These are phyloP conservation scores for Fusarium verrucosum DNA, from an alignment of 2,329 filamentous ascomycete species.

Conservation along the genomic window DNA sequence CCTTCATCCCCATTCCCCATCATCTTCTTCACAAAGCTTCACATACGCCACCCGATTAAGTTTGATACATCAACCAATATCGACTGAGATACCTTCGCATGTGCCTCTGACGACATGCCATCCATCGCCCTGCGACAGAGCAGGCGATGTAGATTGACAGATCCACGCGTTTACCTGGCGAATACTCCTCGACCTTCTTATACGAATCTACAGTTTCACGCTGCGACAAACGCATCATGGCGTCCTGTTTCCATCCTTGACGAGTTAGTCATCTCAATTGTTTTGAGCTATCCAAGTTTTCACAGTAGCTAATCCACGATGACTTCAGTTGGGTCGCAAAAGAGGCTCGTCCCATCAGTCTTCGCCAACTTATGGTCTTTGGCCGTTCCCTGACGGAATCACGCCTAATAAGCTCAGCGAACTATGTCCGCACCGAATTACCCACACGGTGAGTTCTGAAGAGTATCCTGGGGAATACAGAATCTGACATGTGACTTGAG, in stretches of 20 bases:
- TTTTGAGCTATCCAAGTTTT: background rate
- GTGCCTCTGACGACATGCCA: slow-evolving; percentile 55
- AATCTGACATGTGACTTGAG: slow-evolving; percentile 54
- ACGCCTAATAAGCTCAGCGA: slow-evolving; percentile 90
- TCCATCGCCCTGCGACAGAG: slow-evolving; percentile 58
- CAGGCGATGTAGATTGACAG: slow-evolving; percentile 52
- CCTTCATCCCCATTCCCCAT: background rate
- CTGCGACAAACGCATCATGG: slow-evolving; percentile 58
- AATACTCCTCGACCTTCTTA: slow-evolving; percentile 9
- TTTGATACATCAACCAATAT: background rate
- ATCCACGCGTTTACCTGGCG: slow-evolving; percentile 26
- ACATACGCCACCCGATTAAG: slow-evolving; percentile 9
- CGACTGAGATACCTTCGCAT: slow-evolving; percentile 42
- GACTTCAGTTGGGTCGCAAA: slow-evolving; percentile 83
- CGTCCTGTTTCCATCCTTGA: slow-evolving; percentile 71
- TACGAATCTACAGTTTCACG: slow-evolving; percentile 32
- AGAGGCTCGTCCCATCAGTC: slow-evolving; percentile 92
- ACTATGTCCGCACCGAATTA: slow-evolving; percentile 95
- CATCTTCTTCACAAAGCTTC: background rate
- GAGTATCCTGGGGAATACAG: background rate
- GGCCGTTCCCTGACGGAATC: slow-evolving; percentile 91
- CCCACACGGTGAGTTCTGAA: slow-evolving; percentile 64
- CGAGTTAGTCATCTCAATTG: slow-evolving; percentile 59
- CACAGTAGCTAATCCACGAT: slow-evolving; percentile 33
- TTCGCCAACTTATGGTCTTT: slow-evolving; percentile 97